Base-by-base conservation (phyloP, 768 basidiomycete genomes). In the Hirschioporus abietinus region DNA sequence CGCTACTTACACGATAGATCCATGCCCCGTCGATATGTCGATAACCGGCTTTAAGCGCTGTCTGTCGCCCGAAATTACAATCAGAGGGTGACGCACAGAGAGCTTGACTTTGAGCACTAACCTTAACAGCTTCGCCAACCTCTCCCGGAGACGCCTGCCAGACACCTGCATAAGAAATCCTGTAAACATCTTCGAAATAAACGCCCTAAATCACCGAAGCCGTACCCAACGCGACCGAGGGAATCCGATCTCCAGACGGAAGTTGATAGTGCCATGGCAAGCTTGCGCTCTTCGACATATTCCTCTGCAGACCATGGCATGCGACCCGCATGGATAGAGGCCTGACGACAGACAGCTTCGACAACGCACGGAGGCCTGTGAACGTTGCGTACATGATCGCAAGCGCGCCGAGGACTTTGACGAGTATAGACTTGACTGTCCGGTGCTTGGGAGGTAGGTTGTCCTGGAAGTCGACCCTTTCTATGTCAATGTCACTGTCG, bases 1-100 rank as follows among this genome's bases (percentile, higher is more conserved):
- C 35, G 12, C 7, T 8, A 75, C 83, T 8, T 67, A 87, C 88
- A 58, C 81, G 73, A 70, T 91, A 92, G 60, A 81, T 79, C 88
- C 88, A 91, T 57, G 89, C 90, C 20, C 84, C 89, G 69, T 90
- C 90, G 60, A 91, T 88, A 71, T 90, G 90, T 67, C 84, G 80
- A 70, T 91, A 91, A 0, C 90, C 89, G 6, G 83, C 77, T 26
- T 80, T 77, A 65, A 91, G 73, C 1, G 89, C 89, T 2, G 83
- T 77, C 84, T 88, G 64, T 12, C 10, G 36, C 8, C 9, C 1
- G 25, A 30, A 30, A 67, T n/a, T 63, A 27, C 65, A 58, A 24
- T 57, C 34, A 36, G 25, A 9, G 27, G 30, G 1, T 23, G 24
- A 63, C 18, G 10, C 65, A 27, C 66, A 24, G 34, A 7, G 26